Percentiles rank a stretch among this genome's conserved stretches.
These are phyloP conservation scores for Auriculariales sp. DNA, from an alignment of 768 basidiomycete species.

Conservation along the genomic window DNA sequence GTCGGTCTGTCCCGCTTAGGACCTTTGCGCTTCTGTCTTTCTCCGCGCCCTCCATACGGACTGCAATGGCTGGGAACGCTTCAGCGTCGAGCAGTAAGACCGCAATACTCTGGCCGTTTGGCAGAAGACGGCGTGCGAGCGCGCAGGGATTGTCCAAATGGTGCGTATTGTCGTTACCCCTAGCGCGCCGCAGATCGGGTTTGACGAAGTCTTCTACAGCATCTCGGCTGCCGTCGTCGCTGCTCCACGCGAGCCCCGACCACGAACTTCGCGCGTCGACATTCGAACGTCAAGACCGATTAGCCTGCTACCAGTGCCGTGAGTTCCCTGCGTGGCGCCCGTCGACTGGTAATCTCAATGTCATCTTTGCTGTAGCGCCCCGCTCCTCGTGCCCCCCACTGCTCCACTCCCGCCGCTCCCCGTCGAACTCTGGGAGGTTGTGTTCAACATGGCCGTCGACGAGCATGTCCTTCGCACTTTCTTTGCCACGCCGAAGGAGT, in stretches of 20 bases:
- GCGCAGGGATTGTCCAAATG: no score
- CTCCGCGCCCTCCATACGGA: no score
- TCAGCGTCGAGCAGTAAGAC: no score
- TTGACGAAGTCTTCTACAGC: no score
- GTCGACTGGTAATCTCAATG: no score
- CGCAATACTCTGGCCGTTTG: no score
- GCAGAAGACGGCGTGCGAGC: no score
- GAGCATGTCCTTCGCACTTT: background rate
- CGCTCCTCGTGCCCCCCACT: background rate
- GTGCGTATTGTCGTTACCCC: no score
- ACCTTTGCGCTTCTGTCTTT: no score
- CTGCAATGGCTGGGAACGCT: no score
- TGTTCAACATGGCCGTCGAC: background rate
- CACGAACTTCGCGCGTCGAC: background rate
- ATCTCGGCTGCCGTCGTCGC: background rate
- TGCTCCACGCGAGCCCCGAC: background rate
- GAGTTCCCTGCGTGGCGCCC: background rate
- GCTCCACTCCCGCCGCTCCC: background rate
- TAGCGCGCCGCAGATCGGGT: no score
- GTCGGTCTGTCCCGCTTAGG: no score
- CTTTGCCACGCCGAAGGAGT: background rate
- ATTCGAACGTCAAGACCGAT: background rate
- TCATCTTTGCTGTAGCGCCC: background rate
- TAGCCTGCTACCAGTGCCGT: background rate
- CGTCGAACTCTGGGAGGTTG: background rate